Base-by-base conservation (phyloP, 2,329 filamentous ascomycete species). In the Ilyonectria sp. region DNA sequence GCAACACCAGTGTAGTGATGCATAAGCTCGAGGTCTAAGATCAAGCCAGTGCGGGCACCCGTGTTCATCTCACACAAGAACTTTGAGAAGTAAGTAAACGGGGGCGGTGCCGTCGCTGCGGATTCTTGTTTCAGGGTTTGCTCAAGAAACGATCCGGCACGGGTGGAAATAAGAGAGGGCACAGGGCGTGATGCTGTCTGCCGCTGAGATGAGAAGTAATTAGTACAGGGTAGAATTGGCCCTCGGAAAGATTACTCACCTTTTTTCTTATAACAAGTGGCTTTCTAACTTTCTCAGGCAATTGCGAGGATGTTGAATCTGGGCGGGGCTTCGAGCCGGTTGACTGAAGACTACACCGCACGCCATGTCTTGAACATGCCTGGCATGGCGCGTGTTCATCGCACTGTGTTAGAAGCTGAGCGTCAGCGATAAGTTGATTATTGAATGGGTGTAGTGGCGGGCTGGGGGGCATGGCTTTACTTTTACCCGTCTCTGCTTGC, bases 1-100 rank as follows among this genome's bases (percentile, higher is more conserved):
- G 65, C 65, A 10, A 59, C 33, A n/a, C 49, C 57, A 31, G 68
- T 69, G 54, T 69, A 69, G 44, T 69, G 68, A 35, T 68, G 68
- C 9, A 60, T 55, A 13, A 69, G 58, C 46, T 69, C 57, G 1
- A 69, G 50, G 21, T 65, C 57, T 1, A 49, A 49, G 5, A 58
- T 31, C 56, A 65, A 65, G 10, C 29, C 33, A 19, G 10, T 58
- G 35, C 3, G n/a, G 21, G 3, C 40, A 6, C 58, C 47, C 11
- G 44, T 58, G 2, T 53, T 23, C 23, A 23, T 23, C 23, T 23
- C 23, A 23, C 23, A 23, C 4, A 23, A 49, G 9, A 69, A 62
- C 8, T 65, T 54, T 2, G 68, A 59, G 33, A 69, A 69, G 23
- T 52, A 69, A 3, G 67, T 46, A 37, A 65, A 64, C 53, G 0